Evolutionary conservation across 2,329 filamentous ascomycete genomes (phyloP), one percentile per base, ranked within the genome.

Genomic region (Plenodomus lindquistii): DNA sequence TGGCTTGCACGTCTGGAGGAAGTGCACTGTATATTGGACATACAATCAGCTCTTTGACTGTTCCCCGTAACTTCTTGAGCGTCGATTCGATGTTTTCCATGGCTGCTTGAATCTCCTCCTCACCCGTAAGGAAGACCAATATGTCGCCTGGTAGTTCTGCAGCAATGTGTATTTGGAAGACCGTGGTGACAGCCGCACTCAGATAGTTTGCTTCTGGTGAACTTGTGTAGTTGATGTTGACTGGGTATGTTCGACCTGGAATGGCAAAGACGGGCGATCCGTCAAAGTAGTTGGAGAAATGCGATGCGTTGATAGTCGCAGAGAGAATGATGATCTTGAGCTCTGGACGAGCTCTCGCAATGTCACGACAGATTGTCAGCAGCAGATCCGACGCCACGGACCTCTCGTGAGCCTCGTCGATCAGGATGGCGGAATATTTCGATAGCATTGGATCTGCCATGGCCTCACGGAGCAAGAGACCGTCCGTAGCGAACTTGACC

Each of bases 401-500:
- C 59, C 94, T 82, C 70, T 99, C 94, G 81, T 99, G 94, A 0
- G 94, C 94, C 71, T 99, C 94, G 68, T 99, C 94, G 47, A 99
- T 93, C 87, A 99, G 97, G 54, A 99, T 75, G 11, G 87, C 89
- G 4, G 89, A 89, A 62, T 97, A 97, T 15, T 85, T 85, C 1
- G 85, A 82, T 5, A 97, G 77, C 58, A 93, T 86, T 0, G 93
- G 92, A 63, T 96, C 91, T 0, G 90, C 93, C 75, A 97, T 84
- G 57, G 97, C 88, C 68, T 96, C 91, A 67, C 91, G 82, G 22
- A 97, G 78, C 34, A 97, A 77, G 88, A 97, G 96, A 68, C 94
- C 94, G 65, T 99, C 94, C 0, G 94, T 99, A 88, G 96, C 93
- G 73, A 96, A 97, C 72, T 96, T 95, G 45, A 99, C 75, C 7